These are phyloP conservation scores for Cyclaneusma minus DNA, from an alignment of 2,329 filamentous ascomycete genomes.

Conservation along the genomic window DNA sequence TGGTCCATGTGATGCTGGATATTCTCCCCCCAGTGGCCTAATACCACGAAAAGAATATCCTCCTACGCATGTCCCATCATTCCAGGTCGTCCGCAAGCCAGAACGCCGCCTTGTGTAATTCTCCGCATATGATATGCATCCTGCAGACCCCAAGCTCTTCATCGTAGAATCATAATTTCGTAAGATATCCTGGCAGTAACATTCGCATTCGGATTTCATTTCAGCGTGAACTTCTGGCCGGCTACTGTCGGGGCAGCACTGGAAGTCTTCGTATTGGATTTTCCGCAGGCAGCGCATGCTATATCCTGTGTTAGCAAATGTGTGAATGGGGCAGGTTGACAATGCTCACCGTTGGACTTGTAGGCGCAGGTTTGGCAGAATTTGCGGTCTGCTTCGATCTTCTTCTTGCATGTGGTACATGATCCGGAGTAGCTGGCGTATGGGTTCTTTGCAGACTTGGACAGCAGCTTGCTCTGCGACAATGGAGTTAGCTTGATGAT, in stretches of 20 bases:
- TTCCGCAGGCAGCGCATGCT: constrained; percentile 51
- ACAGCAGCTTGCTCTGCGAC: constrained; percentile 45
- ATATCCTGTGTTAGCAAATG: not conserved
- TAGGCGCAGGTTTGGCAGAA: constrained; percentile 49
- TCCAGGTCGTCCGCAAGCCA: no score
- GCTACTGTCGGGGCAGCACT: constrained; percentile 35
- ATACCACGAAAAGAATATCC: no score
- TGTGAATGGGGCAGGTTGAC: no score
- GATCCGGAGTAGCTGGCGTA: constrained; percentile 48
- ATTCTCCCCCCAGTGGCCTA: no score
- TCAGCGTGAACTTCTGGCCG: constrained; percentile 47
- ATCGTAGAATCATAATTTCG: no score
- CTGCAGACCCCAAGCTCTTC: no score
- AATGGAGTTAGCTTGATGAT: not conserved
- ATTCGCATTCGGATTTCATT: constrained; percentile 33
- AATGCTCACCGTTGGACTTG: constrained; percentile 41
- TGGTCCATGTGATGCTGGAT: no score
- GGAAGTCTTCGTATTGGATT: constrained; percentile 34
- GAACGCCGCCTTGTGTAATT: no score
- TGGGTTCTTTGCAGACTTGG: constrained; percentile 48
- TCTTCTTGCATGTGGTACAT: constrained; percentile 46
- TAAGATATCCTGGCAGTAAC: no score
- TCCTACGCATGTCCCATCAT: no score
- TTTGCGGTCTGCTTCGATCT: constrained; percentile 43
- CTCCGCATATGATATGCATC: no score